Evolutionary conservation across 805 yeast genomes (phyloP).

Genomic region (Wickerhamomyces ciferrii): DNA sequence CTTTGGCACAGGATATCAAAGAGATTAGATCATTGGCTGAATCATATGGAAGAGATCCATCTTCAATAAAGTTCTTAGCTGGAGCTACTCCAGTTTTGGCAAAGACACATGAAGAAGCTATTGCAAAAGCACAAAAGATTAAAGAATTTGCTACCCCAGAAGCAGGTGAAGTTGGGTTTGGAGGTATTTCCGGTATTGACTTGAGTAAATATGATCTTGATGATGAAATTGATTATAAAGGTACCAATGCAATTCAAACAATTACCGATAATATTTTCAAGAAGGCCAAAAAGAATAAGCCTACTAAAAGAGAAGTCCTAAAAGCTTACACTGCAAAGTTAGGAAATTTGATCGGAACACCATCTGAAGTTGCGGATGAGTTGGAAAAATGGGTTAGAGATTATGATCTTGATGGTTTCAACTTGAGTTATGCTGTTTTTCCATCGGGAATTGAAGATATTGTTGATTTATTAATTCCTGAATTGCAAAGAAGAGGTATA

Average conservation of each 20-base stretch:
- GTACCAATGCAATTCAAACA: slow-evolving; percentile 12
- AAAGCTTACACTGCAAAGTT: slow-evolving; percentile 2
- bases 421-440: slow-evolving; percentile 28
- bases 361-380: slow-evolving; percentile 32
- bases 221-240: slow-evolving; percentile 31
- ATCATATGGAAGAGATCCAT: slow-evolving; percentile 29
- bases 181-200: slow-evolving; percentile 37
- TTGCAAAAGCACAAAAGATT: slow-evolving; percentile 31
- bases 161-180: slow-evolving; percentile 26
- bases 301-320: slow-evolving; percentile 6
- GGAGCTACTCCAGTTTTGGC: too few relatives aligned
- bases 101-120: slow-evolving; percentile 1
- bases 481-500: slow-evolving; percentile 27
- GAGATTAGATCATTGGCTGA: slow-evolving; percentile 28
- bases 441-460: slow-evolving; percentile 34
- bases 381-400: slow-evolving; percentile 32
- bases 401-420: slow-evolving; percentile 38
- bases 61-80: too few relatives aligned
- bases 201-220: slow-evolving; percentile 24
- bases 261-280: neutral
- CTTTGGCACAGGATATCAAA: slow-evolving; percentile 23
- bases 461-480: slow-evolving; percentile 30
- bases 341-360: slow-evolving; percentile 27
- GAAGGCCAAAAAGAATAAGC: slow-evolving; percentile 18
- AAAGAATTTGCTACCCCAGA: slow-evolving; percentile 18